Percentiles rank a stretch among this genome's conserved stretches.
Evolutionary conservation across 805 yeast species (phyloP).

Genomic region (Brettanomyces naardenensis): DNA sequence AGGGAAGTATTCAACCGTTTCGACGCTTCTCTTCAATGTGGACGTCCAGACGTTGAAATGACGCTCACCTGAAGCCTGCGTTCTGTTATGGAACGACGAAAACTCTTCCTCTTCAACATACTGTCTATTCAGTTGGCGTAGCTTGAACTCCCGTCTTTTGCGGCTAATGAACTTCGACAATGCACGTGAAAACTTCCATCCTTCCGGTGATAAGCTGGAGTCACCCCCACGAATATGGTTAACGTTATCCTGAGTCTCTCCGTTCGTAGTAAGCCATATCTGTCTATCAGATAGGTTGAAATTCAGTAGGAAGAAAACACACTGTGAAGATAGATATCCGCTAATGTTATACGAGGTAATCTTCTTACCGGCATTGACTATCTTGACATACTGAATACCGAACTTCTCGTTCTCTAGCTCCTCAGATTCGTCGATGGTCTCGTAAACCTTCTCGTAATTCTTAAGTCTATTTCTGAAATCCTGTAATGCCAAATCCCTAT

Average conservation of each 20-base stretch:
- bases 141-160: slow-evolving; percentile 28
- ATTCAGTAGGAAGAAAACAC: slow-evolving; percentile 44
- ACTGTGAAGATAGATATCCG: slow-evolving; percentile 50
- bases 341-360: slow-evolving; percentile 48
- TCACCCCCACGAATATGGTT: slow-evolving; percentile 27
- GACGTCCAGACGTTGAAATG: slow-evolving; percentile 30
- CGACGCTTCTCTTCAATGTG: slow-evolving; percentile 23
- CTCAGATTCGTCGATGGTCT: slow-evolving; percentile 68
- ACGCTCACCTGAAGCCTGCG: slow-evolving; percentile 16
- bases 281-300: slow-evolving; percentile 29
- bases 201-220: slow-evolving; percentile 21
- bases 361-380: slow-evolving; percentile 55
- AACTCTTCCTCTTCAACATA: slow-evolving; percentile 22
- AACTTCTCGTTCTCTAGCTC: slow-evolving; percentile 35
- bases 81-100: slow-evolving; percentile 13
- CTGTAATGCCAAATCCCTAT: slow-evolving; percentile 64
- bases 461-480: slow-evolving; percentile 77
- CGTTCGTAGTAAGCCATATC: slow-evolving; percentile 29
- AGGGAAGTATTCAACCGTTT: slow-evolving; percentile 26
- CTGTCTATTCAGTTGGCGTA: slow-evolving; percentile 25
- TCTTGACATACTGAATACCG: slow-evolving; percentile 51
- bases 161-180: slow-evolving; percentile 26
- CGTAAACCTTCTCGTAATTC: slow-evolving; percentile 85
- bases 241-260: slow-evolving; percentile 24
- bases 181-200: slow-evolving; percentile 27